Evolutionary conservation across 2,329 filamentous ascomycete genomes (phyloP).

Genomic region (Alternaria ethzedia): DNA sequence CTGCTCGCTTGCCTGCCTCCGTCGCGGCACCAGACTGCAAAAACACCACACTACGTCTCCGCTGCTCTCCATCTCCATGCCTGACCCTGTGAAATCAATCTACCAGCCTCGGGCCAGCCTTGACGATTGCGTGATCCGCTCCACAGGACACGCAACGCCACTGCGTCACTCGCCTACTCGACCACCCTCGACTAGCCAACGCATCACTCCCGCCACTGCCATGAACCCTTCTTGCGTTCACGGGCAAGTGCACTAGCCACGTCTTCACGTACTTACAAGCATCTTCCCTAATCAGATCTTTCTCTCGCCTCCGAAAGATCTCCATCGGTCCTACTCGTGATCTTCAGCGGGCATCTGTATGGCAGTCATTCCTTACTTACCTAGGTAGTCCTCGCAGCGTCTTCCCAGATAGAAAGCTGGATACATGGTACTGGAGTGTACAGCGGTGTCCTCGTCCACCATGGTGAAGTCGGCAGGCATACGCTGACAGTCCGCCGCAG

Average conservation of each 20-base stretch:
- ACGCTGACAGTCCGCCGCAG: not conserved
- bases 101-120: not conserved
- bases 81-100: not conserved
- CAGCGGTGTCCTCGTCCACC: not conserved
- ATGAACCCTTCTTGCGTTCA: constrained; percentile 2
- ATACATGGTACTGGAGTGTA: not conserved
- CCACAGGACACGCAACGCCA: not conserved
- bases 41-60: not conserved
- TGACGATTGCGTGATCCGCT: not conserved
- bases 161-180: not conserved
- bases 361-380: not conserved
- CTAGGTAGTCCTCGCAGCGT: not conserved
- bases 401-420: not conserved
- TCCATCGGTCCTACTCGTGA: not conserved
- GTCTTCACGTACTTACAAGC: not conserved
- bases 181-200: not conserved
- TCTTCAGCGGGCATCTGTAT: not conserved
- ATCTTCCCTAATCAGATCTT: not conserved
- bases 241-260: not conserved
- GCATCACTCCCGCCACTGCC: not conserved
- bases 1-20: not conserved
- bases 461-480: not conserved
- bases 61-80: not conserved
- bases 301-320: not conserved
- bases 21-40: not conserved